Percentiles rank a stretch among this genome's conserved stretches.
phyloP scores from a whole-genome alignment of 2,329 filamentous ascomycete genomes.

The Hypocreales sp. region DNA sequence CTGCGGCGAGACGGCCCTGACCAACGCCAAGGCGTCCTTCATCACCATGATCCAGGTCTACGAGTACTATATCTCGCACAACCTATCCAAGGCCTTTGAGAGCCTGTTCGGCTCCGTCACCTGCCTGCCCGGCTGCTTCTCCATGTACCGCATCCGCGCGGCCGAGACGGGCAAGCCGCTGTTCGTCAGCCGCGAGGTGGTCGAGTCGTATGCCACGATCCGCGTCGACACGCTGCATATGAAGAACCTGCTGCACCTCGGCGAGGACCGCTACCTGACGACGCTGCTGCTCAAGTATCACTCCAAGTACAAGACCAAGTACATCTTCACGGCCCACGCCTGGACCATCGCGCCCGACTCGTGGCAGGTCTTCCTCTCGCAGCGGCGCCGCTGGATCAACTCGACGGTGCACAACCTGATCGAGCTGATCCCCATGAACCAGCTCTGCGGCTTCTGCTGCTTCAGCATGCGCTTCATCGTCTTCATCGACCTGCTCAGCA shows the following conservation, averaged over 20 bases:
- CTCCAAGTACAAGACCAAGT: slow-evolving; percentile 95
- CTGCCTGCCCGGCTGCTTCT: slow-evolving; percentile 96
- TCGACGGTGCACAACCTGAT: slow-evolving; percentile 96
- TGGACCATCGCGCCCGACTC: slow-evolving; percentile 96
- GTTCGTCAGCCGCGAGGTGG: slow-evolving; percentile 85
- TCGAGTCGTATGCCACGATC: slow-evolving; percentile 78
- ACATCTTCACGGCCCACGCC: slow-evolving; percentile 78
- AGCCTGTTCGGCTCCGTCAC: slow-evolving; percentile 94
- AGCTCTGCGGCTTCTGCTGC: slow-evolving; percentile 98
- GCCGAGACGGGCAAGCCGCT: slow-evolving; percentile 90
- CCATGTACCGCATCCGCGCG: slow-evolving; percentile 94
- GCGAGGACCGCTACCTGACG: slow-evolving; percentile 94
- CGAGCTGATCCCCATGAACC: slow-evolving; percentile 81
- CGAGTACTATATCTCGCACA: slow-evolving; percentile 99
- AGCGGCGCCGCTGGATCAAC: slow-evolving; percentile 99
- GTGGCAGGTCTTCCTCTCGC: slow-evolving; percentile 88
- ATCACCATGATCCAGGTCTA: slow-evolving; percentile 99
- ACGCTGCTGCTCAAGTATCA: slow-evolving; percentile 89
- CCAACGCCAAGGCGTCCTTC: slow-evolving; percentile 84
- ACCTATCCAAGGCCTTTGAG: slow-evolving; percentile 92
- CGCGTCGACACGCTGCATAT: slow-evolving; percentile 96
- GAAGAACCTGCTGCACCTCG: slow-evolving; percentile 94
- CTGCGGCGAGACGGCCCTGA: slow-evolving; percentile 87
- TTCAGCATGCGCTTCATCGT: slow-evolving; percentile 99
- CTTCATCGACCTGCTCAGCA: slow-evolving; percentile 84